Percentiles rank a stretch among this genome's conserved stretches.
Evolutionary conservation across 2,329 filamentous ascomycete species (phyloP).

Genomic region (Colletotrichum cereale): DNA sequence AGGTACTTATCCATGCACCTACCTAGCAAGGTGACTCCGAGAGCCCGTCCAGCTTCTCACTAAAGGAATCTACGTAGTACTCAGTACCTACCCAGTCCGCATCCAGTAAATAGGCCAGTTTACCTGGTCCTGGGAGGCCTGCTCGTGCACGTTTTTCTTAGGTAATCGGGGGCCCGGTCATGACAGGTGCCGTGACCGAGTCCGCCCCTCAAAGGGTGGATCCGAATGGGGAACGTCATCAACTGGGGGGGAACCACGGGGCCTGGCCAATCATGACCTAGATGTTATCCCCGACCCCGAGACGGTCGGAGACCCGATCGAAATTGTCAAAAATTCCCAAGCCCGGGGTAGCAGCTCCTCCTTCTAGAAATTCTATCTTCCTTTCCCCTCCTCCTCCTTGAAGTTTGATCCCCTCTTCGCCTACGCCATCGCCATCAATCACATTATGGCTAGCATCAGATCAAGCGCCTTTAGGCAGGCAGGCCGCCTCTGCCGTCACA

Average conservation of each 20-base stretch:
- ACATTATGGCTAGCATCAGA: slow-evolving; percentile 73
- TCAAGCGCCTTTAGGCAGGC: slow-evolving; percentile 82
- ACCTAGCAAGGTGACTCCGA: slow-evolving; percentile 23
- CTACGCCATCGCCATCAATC: slow-evolving; percentile 40
- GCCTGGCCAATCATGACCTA: slow-evolving; percentile 22
- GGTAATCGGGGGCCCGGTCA: slow-evolving; percentile 23
- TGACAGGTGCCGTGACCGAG: slow-evolving; percentile 25
- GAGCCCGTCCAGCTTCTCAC: slow-evolving; percentile 13
- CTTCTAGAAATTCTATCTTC: slow-evolving; percentile 18
- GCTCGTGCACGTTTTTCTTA: slow-evolving; percentile 18
- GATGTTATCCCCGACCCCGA: slow-evolving; percentile 36
- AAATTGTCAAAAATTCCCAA: slow-evolving; percentile 26
- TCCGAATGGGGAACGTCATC: slow-evolving; percentile 32
- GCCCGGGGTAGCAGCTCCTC: slow-evolving; percentile 6
- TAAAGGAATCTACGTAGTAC: slow-evolving; percentile 20
- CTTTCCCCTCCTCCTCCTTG: slow-evolving; percentile 35
- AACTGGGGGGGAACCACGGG: background rate
- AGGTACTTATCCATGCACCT: background rate
- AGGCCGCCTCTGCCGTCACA: slow-evolving; percentile 66
- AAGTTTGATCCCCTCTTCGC: slow-evolving; percentile 37
- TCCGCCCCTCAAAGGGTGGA: slow-evolving; percentile 1
- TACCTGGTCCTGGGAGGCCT: slow-evolving; percentile 18
- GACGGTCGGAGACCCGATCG: slow-evolving; percentile 25
- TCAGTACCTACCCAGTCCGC: slow-evolving; percentile 22
- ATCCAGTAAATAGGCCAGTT: slow-evolving; percentile 4